Evolutionary conservation across 441 rosid genomes (phyloP), one percentile per base, ranked within the genome.

Genomic region (Omphalea diandra): DNA sequence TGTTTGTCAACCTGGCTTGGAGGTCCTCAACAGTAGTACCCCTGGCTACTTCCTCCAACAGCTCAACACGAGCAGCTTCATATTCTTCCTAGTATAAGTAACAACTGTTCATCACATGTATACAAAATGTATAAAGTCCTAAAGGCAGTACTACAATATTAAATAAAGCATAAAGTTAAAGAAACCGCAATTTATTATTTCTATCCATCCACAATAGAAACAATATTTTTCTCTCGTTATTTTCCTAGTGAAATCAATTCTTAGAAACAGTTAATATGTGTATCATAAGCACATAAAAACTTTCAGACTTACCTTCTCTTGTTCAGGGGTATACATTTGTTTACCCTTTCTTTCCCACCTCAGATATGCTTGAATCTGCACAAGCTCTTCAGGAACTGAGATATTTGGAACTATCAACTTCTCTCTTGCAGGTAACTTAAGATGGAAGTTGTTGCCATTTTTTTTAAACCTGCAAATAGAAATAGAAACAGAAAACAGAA

Each of bases 321-420:
- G 83, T 81, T 90, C 89, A 35, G 97, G 95, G 55, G 79, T 73
- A 82, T 90, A 95, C 78, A 72, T 85, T 81, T 87, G 97, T 87
- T 90, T 95, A 67, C 99, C 98, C 47, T 86, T 93, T 83, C 93
- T 87, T 86, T 95, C 99, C 99, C 99, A 95, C 81, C 98, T 87
- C 68, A 90, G 50, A 86, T 90, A 93, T 40, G 99, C 89, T 81
- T 95, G 99, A 73, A 87, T 62, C 80, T 90, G 98, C 69, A 95
- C 97, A 78, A 95, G 99, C 56, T 94, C 98, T 76, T 90, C 98
- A 72, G 98, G 98, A 83, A 93, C 84, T 61, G 85, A 79, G 65
- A 79, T 76, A 70, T 81, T 85, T 54, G 84, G 76, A 59, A 49
- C 44, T 8, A 52, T 69, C 73, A 65, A 63, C 75, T 81, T 82